Evolutionary conservation across 257 asterid genomes (phyloP).

Genomic region (Solanum phureja): DNA sequence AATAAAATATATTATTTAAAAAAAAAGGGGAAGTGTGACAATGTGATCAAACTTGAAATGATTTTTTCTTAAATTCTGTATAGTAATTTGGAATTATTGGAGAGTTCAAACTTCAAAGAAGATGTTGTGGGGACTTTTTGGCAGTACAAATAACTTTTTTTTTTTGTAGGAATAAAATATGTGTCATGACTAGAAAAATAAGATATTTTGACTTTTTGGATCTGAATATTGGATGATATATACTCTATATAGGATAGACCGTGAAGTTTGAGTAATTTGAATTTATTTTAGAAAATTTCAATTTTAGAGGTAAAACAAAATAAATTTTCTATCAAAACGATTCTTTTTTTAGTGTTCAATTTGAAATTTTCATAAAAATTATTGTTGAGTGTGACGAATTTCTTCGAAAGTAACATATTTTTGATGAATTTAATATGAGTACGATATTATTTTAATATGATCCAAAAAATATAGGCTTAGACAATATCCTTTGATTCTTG

Average conservation of each 20-base stretch:
- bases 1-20: too few relatives aligned
- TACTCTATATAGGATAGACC: too few relatives aligned
- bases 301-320: fast-evolving
- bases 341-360: too few relatives aligned
- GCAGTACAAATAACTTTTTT: neutral
- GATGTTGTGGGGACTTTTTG: constrained; percentile 30
- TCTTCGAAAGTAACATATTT: too few relatives aligned
- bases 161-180: neutral
- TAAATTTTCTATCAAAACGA: too few relatives aligned
- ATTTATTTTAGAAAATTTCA: neutral
- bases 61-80: neutral
- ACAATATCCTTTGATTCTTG: neutral
- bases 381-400: too few relatives aligned
- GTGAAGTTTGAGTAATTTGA: too few relatives aligned
- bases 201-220: too few relatives aligned
- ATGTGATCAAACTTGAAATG: neutral
- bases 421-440: neutral
- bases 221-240: too few relatives aligned
- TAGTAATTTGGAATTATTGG: neutral
- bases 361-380: too few relatives aligned
- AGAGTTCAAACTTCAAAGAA: constrained; percentile 25
- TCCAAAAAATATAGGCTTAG: neutral
- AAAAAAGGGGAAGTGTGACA: neutral
- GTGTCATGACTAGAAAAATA: too few relatives aligned
- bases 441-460: too few relatives aligned